Evolutionary conservation across 2,329 filamentous ascomycete genomes (phyloP), one percentile per base, ranked within the genome.

Genomic region (Phialophora tarda): DNA sequence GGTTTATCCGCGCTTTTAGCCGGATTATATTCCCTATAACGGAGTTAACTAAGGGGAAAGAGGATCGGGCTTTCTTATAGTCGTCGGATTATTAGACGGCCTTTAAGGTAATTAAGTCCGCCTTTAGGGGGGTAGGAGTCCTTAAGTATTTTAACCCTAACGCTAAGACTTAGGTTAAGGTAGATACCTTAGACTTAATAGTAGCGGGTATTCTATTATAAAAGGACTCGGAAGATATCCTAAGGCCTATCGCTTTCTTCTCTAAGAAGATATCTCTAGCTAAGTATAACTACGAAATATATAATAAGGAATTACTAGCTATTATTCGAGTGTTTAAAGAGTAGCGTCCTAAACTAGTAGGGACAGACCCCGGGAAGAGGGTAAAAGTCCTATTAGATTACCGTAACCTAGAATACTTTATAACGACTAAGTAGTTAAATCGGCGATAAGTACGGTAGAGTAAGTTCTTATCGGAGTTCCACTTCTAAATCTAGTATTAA

Each of bases 231-330:
- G 54, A 47, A 34, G 12, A n/a, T n/a, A n/a, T n/a, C n/a, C 47
- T 61, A 17, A n/a, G 28, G 21, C 23, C 56, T 1, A 28, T 72
- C 14, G 59, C 54, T 1, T 73, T 67, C 62, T 72, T 61, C 34
- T 72, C 41, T 1, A 56, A 59, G 34, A 71, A 73, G 58, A 56
- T 72, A 55, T 62, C 24, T 3, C 12, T 21, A 23, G 14, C 55
- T 21, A 57, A 72, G 51, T 34, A 50, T 30, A 71, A 71, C 57
- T 71, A 69, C 44, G 21, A 59, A 23, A 59, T 59, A 14, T 59
- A 50, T 28, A 48, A 73, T 69, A 65, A 69, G 48, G 53, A 73
- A 48, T 44, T 73, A 32, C 56, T 73, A 48, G 56, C 44, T 41
- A 65, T 72, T 60, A 54, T 72, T 12, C 61, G 50, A 61, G 56